Evolutionary conservation across 2,329 filamentous ascomycete genomes (phyloP), one percentile per base, ranked within the genome.

Genomic region (Mycosphaerella arachidis): DNA sequence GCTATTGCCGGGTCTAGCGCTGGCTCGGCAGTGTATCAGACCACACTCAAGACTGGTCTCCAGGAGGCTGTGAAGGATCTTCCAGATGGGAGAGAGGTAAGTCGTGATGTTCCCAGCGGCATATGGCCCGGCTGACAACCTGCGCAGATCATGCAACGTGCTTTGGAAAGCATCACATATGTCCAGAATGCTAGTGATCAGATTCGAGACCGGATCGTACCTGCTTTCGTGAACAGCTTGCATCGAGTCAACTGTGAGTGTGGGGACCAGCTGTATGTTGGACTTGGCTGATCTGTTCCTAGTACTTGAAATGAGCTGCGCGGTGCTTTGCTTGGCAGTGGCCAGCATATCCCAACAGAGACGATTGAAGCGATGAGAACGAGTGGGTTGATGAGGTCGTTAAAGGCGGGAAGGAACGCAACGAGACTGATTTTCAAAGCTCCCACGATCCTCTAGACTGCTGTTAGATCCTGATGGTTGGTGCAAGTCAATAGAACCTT

Each of bases 121-220:
- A 18, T 48, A 2, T 20, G 48, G 33, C 24, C n/a, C 10, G 51
- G 48, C 58, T 63, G 51, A 58, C 29, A 43, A 43, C 20, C 3
- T n/a, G 12, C 13, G 16, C 57, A 78, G 75, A 74, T 80, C n/a
- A 77, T 79, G 56, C 64, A 67, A 50, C 71, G 73, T 18, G 75
- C 76, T 1, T 71, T 75, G 30, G 73, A 73, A 0, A 73, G 77
- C 53, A 75, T 77, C 8, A 68, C 71, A 1, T 80, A 77, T 58
- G 73, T 79, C 6, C 67, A 67, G 37, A 59, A 65, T 12, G 60
- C 67, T 16, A 62, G 56, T 24, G 57, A 63, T 9, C 43, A 58
- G 16, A 62, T 70, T 2, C 55, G 65, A 27, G 46, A 58, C 12
- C 53, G 68, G 29, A 54, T 71, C 10, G 59, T 71, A n/a, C 68